Conservation (phyloP, 1,284 basidiomycete species). For the Cutaneotrichosporon dermatis region DNA sequence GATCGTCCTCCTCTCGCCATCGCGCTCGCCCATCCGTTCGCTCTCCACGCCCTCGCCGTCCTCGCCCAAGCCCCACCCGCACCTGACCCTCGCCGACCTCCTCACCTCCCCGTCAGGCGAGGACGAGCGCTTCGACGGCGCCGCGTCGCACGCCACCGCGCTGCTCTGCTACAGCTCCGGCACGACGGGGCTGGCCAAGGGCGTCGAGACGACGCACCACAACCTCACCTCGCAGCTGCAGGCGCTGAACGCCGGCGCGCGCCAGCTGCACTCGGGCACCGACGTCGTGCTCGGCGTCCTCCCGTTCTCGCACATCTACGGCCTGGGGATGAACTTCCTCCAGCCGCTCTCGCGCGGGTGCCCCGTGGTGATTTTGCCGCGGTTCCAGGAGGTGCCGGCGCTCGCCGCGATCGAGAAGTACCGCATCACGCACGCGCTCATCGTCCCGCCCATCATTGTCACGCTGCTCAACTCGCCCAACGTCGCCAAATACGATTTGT, state of each 20-base stretch:
- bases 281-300: slow-evolving; percentile 19
- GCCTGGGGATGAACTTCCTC: slow-evolving; percentile 51
- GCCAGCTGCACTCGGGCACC: slow-evolving; percentile 1
- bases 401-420: slow-evolving; percentile 66
- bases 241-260: slow-evolving; percentile 9
- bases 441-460: slow-evolving; percentile 82
- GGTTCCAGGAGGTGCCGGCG: slow-evolving; percentile 57
- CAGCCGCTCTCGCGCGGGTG: slow-evolving; percentile 59
- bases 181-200: slow-evolving; percentile 52
- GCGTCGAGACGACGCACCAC: slow-evolving; percentile 34
- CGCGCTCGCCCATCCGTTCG: not conserved
- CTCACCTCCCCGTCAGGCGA: not conserved
- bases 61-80: slow-evolving; percentile 1
- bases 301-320: slow-evolving; percentile 20
- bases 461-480: slow-evolving; percentile 51
- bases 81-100: not conserved
- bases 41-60: slow-evolving; percentile 1
- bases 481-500: slow-evolving; percentile 65
- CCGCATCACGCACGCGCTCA: slow-evolving; percentile 58
- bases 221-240: slow-evolving; percentile 54
- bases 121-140: slow-evolving; percentile 9
- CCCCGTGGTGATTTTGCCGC: slow-evolving; percentile 63
- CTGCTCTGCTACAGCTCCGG: slow-evolving; percentile 64
- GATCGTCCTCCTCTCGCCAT: slow-evolving; percentile 10
- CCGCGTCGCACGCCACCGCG: slow-evolving; percentile 6